Evolutionary conservation across 164 flowering plant genomes (phyloP), one percentile per base, ranked within the genome.

Genomic region (Taxillus chinensis): DNA sequence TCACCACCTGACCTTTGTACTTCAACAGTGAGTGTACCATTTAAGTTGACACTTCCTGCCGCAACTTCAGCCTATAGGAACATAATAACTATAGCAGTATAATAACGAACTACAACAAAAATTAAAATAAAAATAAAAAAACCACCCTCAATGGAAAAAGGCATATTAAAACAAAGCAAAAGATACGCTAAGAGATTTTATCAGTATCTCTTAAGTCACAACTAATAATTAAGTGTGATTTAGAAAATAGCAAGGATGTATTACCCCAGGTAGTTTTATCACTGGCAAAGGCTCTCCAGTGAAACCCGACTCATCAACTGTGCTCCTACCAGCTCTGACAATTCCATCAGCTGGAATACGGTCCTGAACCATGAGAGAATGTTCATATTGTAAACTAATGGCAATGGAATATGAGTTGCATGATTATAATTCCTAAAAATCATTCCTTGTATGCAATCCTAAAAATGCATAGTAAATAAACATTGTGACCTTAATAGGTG

Each of bases 231-330:
- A 15, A 54, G 41, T 41, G 59, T 52, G 16, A 46, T 14, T 52
- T 52, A 38, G 45, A 39, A 64, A 2, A 50, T 54, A 39, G 7
- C 57, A 27, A 27, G 57, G 37, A 62, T 11, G 67, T 48, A 66
- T 64, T 85, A 91, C 99, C 96, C 92, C 99, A 62, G 90, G 83
- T 52, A 89, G 39, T 77, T 95, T 95, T 37, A 92, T 87, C 63
- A 87, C 87, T 40, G 99, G 99, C 64, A 95, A 71, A 64, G 97
- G 97, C 79, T 95, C 99, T 68, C 99, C 99, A 1, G 97, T 91
- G 68, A 95, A 84, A 71, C 93, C 86, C 62, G 99, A 95, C 70
- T 95, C 99, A 70, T 95, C 97, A 68, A 91, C 76, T 38, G 87
- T 87, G 80, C 99, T 95, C 79, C 97, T 86, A 71, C 99, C 99